Percentiles rank a stretch among this genome's conserved stretches.
Evolutionary conservation across 805 yeast genomes (phyloP).

Genomic region (Danielia oregonensis): DNA sequence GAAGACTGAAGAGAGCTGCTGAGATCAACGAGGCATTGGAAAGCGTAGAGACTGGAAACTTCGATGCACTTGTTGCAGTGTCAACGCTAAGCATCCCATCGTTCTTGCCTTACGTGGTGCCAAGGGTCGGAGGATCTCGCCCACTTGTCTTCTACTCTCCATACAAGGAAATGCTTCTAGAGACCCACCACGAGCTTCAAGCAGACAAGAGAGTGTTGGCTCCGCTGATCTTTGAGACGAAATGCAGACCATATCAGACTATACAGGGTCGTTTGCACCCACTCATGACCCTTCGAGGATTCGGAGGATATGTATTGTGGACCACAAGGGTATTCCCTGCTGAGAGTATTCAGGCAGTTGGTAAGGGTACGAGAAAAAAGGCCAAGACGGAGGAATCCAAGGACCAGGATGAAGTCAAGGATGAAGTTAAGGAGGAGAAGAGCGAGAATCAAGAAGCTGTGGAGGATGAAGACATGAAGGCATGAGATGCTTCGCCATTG

Average conservation of each 20-base stretch:
- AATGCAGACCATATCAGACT: slow-evolving; percentile 86
- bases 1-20: slow-evolving; percentile 56
- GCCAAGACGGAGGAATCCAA: slow-evolving; percentile 10
- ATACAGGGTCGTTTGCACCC: slow-evolving; percentile 95
- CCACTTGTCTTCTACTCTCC: slow-evolving; percentile 82
- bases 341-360: slow-evolving; percentile 60
- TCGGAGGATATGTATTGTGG: slow-evolving; percentile 82
- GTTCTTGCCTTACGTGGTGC: slow-evolving; percentile 58
- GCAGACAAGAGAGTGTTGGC: slow-evolving; percentile 71
- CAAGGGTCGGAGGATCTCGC: slow-evolving; percentile 75
- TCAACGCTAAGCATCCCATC: slow-evolving; percentile 69
- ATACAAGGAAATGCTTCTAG: slow-evolving; percentile 74
- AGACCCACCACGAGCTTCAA: slow-evolving; percentile 64
- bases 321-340: slow-evolving; percentile 77
- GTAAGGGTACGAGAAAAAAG: slow-evolving; percentile 54
- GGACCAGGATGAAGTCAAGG: not conserved
- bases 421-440: not conserved
- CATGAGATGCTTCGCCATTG: not conserved
- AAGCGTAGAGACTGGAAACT: slow-evolving; percentile 47
- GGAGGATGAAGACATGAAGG: slow-evolving; percentile 1
- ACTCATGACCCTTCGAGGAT: slow-evolving; percentile 86
- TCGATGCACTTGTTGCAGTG: slow-evolving; percentile 74
- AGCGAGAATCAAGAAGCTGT: not conserved
- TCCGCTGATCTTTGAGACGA: slow-evolving; percentile 76
- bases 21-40: slow-evolving; percentile 49